phyloP scores from a whole-genome alignment of 495 filamentous ascomycete genomes.

The Schizothecium vesticola region DNA sequence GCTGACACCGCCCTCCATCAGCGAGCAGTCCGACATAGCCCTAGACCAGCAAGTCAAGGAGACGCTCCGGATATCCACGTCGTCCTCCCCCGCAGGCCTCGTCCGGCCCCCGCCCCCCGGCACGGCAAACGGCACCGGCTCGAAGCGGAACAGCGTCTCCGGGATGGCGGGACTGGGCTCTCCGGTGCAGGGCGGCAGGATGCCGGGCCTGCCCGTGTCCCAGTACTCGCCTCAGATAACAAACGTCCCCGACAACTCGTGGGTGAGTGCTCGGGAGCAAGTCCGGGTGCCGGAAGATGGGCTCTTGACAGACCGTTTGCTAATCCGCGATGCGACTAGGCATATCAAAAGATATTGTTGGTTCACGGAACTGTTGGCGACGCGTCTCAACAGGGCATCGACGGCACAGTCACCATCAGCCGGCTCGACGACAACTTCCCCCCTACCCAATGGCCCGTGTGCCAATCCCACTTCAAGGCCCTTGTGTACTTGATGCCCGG shows the following conservation, averaged over 20 bases:
- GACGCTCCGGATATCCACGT: conserved; percentile 24
- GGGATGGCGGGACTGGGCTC: conserved; percentile 51
- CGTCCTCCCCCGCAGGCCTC: conserved; percentile 27
- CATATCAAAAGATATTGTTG: conserved; percentile 82
- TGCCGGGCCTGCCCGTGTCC: conserved; percentile 55
- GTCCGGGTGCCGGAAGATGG: neutral
- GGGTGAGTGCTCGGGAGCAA: conserved; percentile 51
- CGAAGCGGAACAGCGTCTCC: conserved; percentile 39
- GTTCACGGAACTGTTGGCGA: conserved; percentile 77
- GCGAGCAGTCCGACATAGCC: conserved; percentile 41
- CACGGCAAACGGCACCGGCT: conserved; percentile 23
- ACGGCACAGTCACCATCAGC: conserved; percentile 72
- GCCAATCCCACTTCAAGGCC: conserved; percentile 81
- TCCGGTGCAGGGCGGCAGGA: conserved; percentile 49
- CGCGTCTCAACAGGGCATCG: conserved; percentile 59
- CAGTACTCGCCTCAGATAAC: conserved; percentile 71
- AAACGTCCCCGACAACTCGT: conserved; percentile 73
- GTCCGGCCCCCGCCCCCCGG: conserved; percentile 38
- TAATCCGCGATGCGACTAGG: conserved; percentile 41
- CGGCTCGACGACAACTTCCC: conserved; percentile 84
- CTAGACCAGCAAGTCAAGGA: conserved; percentile 44
- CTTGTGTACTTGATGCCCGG: conserved; percentile 82
- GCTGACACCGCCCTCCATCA: conserved; percentile 41
- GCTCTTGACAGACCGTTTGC: neutral
- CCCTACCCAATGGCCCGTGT: conserved; percentile 75